Evolutionary conservation across 2,329 filamentous ascomycete genomes (phyloP).

Genomic region (Cucurbitaria berberidis): DNA sequence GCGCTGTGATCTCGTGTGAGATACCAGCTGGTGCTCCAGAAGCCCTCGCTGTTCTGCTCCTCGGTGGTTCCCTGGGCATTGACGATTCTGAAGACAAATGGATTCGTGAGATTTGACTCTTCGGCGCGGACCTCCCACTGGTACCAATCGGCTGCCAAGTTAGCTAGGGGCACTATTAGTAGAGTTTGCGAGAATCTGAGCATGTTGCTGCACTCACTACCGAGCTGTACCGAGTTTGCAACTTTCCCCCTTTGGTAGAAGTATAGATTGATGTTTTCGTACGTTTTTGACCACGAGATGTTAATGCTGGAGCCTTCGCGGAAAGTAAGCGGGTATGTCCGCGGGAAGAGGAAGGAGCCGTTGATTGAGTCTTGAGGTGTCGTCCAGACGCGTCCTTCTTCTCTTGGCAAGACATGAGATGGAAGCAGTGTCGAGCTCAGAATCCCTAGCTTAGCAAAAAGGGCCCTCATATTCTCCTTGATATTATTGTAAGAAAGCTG

Average conservation of each 20-base stretch:
- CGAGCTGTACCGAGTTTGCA: constrained; percentile 3
- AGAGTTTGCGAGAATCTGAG: no score
- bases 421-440: no score
- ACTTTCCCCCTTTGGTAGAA: constrained; percentile 5
- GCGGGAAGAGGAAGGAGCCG: constrained; percentile 2
- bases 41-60: neutral
- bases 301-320: constrained; percentile 7
- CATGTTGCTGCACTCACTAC: neutral
- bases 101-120: neutral
- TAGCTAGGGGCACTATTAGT: no score
- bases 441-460: no score
- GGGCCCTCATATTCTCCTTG: no score
- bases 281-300: constrained; percentile 1
- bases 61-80: neutral
- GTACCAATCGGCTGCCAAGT: neutral
- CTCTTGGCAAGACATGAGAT: no score
- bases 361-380: neutral
- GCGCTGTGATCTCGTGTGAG: neutral
- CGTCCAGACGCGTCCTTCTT: neutral
- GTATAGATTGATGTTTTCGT: constrained; percentile 2
- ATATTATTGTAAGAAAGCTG: no score
- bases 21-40: neutral
- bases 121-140: neutral
- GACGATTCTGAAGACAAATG: neutral
- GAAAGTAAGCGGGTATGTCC: neutral